phyloP scores from a whole-genome alignment of 306 rosid genomes.

The Hippophae tibetana region DNA sequence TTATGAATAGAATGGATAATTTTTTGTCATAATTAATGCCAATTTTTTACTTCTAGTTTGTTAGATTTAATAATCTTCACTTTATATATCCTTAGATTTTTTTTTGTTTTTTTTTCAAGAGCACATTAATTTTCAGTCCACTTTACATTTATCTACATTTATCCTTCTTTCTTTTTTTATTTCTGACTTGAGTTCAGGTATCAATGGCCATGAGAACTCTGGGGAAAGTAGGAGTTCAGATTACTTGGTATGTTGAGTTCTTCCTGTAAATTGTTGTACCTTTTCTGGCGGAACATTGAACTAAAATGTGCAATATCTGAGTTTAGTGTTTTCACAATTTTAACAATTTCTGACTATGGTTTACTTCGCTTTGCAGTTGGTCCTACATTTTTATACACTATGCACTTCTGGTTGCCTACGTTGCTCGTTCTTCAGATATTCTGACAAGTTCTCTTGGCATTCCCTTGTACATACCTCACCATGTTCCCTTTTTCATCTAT shows the following conservation, averaged over 20 bases:
- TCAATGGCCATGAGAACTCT: conserved; percentile 80
- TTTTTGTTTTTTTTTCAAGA: neutral
- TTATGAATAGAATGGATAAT: too few species aligned
- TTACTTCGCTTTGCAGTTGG: conserved; percentile 61
- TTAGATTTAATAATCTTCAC: too few species aligned
- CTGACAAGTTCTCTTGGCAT: conserved; percentile 58
- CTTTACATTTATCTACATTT: neutral
- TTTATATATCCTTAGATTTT: too few species aligned
- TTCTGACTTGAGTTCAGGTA: conserved; percentile 35
- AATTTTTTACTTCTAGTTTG: too few species aligned
- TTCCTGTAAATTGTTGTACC: neutral
- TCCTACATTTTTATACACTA: conserved; percentile 76
- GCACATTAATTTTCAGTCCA: neutral
- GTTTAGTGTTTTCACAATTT: conserved; percentile 9
- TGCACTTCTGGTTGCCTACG: conserved; percentile 66
- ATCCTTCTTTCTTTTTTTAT: neutral
- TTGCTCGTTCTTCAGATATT: conserved; percentile 69
- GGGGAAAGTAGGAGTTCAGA: conserved; percentile 65
- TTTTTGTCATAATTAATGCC: too few species aligned
- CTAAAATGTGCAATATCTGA: neutral
- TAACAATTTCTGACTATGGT: conserved; percentile 8
- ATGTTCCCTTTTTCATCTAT: too few species aligned
- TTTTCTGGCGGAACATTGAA: neutral
- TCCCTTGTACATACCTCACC: conserved; percentile 35
- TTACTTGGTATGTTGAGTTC: conserved; percentile 46